Evolutionary conservation across 129 eudicot species (phyloP).

Genomic region (Centella asiatica): DNA sequence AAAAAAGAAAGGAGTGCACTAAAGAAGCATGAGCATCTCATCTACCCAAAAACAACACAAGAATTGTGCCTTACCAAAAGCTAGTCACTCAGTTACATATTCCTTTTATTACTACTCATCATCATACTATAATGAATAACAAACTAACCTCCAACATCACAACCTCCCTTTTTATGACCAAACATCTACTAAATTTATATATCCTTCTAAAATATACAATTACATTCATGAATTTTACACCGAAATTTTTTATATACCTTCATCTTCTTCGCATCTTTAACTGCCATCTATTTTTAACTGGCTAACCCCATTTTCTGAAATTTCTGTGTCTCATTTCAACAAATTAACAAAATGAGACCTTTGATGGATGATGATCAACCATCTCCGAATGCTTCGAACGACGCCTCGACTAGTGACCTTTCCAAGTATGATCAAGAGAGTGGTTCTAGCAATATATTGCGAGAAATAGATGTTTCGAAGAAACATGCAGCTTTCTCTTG

Average conservation of each 20-base stretch:
- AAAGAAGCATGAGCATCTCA: slow-evolving; percentile 8
- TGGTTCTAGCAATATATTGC: slow-evolving; percentile 21
- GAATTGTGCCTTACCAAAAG: slow-evolving; percentile 11
- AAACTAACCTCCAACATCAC: slow-evolving; percentile 2
- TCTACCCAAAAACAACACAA: not conserved
- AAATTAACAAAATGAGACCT: slow-evolving; percentile 9
- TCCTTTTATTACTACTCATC: not conserved
- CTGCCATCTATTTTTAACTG: not conserved
- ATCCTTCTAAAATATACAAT: not conserved
- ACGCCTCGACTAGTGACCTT: slow-evolving; percentile 8
- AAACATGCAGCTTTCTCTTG: slow-evolving; percentile 25
- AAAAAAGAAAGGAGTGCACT: not conserved
- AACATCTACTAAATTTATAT: not conserved
- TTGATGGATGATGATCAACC: not conserved
- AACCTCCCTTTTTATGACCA: not conserved
- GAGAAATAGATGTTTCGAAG: slow-evolving; percentile 10
- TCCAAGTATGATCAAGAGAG: slow-evolving; percentile 18
- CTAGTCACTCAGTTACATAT: slow-evolving; percentile 9
- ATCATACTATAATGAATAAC: not conserved
- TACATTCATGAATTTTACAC: not conserved
- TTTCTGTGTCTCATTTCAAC: too few species aligned
- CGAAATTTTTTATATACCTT: not conserved
- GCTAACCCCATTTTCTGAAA: not conserved
- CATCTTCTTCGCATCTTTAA: not conserved
- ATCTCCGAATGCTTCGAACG: slow-evolving; percentile 6